phyloP scores from a whole-genome alignment of 306 rosid species.

The Fragaria ananassa region DNA sequence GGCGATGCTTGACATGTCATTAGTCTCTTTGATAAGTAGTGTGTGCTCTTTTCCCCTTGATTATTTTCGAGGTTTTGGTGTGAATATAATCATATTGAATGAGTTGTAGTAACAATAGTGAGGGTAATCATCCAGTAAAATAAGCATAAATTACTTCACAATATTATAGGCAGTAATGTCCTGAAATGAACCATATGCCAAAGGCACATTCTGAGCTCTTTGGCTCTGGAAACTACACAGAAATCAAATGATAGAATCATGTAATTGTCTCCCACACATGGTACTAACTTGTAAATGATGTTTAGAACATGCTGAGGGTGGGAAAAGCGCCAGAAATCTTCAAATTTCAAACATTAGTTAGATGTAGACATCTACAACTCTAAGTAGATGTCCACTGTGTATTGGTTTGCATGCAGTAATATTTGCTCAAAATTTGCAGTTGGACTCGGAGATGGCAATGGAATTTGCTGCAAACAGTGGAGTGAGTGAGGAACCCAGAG shows the following conservation, averaged over 20 bases:
- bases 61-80: not conserved
- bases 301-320: not conserved
- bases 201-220: not conserved
- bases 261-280: not conserved
- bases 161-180: not conserved
- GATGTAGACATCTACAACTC: not conserved
- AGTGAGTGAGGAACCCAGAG: conserved; percentile 88
- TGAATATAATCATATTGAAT: not conserved
- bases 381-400: not conserved
- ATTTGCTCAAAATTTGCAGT: conserved; percentile 42
- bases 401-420: not conserved
- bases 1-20: conserved; percentile 10
- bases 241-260: not conserved
- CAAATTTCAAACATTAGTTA: not conserved
- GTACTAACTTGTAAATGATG: not conserved
- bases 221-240: not conserved
- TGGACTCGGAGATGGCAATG: conserved; percentile 93
- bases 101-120: not conserved
- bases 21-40: not conserved
- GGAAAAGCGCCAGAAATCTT: not conserved
- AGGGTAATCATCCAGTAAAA: not conserved
- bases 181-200: not conserved
- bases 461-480: conserved; percentile 93
- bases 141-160: not conserved
- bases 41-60: not conserved